phyloP scores from a whole-genome alignment of 2,329 filamentous ascomycete genomes.

The Fusarium illudens region DNA sequence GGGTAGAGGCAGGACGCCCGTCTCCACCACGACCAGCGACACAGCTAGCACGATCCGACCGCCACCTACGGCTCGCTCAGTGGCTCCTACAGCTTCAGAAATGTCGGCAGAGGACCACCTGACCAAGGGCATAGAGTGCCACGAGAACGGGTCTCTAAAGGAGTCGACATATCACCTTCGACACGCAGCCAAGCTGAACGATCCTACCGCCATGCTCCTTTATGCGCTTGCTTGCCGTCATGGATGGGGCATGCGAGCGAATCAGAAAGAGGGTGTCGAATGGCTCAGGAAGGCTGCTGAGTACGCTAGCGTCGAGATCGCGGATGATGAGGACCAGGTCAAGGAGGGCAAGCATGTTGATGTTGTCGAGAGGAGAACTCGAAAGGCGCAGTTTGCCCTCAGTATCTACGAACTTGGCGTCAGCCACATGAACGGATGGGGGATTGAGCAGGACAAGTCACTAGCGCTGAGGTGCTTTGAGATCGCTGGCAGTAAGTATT shows the following conservation, averaged over 20 bases:
- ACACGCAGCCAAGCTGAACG: slow-evolving; percentile 82
- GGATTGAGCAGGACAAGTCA: slow-evolving; percentile 89
- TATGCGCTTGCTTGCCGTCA: slow-evolving; percentile 95
- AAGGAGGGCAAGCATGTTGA: slow-evolving; percentile 72
- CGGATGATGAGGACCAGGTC: slow-evolving; percentile 76
- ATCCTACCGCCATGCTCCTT: slow-evolving; percentile 93
- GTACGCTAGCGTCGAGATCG: slow-evolving; percentile 80
- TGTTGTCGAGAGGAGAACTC: slow-evolving; percentile 76
- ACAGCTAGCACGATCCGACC: slow-evolving; percentile 61
- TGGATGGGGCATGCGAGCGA: slow-evolving; percentile 96
- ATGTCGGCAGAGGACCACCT: slow-evolving; percentile 89
- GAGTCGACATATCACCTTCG: slow-evolving; percentile 97
- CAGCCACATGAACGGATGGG: slow-evolving; percentile 98
- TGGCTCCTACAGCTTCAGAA: slow-evolving; percentile 68
- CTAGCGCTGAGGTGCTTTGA: slow-evolving; percentile 94
- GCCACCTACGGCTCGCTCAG: slow-evolving; percentile 52
- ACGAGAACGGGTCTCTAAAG: slow-evolving; percentile 85
- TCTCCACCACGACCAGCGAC: slow-evolving; percentile 61
- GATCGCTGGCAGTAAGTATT: slow-evolving; percentile 79
- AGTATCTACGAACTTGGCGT: slow-evolving; percentile 97
- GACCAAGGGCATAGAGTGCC: slow-evolving; percentile 86
- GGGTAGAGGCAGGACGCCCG: slow-evolving; percentile 57
- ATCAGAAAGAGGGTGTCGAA: slow-evolving; percentile 86
- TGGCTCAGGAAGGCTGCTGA: slow-evolving; percentile 95
- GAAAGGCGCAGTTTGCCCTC: slow-evolving; percentile 91